Evolutionary conservation across 2,329 filamentous ascomycete genomes (phyloP).

Genomic region (Furcasterigmium sp.): DNA sequence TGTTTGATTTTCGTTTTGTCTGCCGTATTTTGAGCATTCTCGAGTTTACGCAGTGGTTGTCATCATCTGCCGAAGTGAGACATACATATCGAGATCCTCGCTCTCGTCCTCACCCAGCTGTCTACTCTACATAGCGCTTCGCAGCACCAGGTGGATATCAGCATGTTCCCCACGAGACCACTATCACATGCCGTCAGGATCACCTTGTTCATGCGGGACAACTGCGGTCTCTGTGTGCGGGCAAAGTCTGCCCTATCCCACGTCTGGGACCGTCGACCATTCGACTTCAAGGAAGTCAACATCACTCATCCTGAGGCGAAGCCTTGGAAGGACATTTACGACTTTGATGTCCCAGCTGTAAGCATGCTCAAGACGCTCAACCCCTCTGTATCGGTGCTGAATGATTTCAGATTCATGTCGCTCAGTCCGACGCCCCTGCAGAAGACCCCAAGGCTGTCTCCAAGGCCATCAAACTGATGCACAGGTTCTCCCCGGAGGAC

Average conservation of each 20-base stretch:
- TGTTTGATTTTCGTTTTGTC: no score
- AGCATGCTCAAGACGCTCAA: no score
- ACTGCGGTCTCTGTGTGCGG: slow-evolving; percentile 65
- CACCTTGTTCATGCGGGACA: slow-evolving; percentile 69
- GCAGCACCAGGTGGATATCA: slow-evolving; percentile 2
- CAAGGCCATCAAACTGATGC: slow-evolving; percentile 69
- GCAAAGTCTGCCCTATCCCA: slow-evolving; percentile 64
- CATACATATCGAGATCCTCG: no score
- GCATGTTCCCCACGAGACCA: slow-evolving; percentile 46
- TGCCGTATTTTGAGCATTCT: no score
- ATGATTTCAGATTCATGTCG: slow-evolving; percentile 51
- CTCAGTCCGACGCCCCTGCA: slow-evolving; percentile 44
- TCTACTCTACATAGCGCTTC: no score
- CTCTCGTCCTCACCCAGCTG: no score
- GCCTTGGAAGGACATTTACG: slow-evolving; percentile 68
- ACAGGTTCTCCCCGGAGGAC: slow-evolving; percentile 64
- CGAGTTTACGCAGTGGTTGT: no score
- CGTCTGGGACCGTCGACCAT: slow-evolving; percentile 62
- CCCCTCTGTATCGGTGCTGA: no score
- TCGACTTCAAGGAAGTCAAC: slow-evolving; percentile 65
- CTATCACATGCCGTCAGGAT: slow-evolving; percentile 56
- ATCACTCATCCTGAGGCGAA: slow-evolving; percentile 59
- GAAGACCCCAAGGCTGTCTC: slow-evolving; percentile 50
- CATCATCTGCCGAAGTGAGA: no score
- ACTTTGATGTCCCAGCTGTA: slow-evolving; percentile 79